These are phyloP conservation scores for Penicillium olsonii DNA, from an alignment of 2,329 filamentous ascomycete genomes.

Conservation along the genomic window DNA sequence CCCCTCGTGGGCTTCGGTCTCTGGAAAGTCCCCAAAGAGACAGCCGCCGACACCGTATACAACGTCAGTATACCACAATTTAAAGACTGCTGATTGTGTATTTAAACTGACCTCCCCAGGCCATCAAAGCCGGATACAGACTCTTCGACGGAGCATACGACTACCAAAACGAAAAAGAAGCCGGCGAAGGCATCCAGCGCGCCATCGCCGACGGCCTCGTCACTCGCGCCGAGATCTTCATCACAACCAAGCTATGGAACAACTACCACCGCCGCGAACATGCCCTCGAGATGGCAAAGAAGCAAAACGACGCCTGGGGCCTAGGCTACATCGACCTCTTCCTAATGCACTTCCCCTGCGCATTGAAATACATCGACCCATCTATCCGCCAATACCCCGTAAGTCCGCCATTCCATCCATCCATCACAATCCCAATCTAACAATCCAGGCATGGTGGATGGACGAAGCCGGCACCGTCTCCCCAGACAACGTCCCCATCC, in stretches of 20 bases:
- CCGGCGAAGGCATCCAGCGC: constrained; percentile 11
- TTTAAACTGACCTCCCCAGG: not conserved
- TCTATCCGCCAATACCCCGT: constrained; percentile 8
- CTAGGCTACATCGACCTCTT: constrained; percentile 13
- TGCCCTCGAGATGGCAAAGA: constrained; percentile 5
- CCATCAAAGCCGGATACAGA: constrained; percentile 10
- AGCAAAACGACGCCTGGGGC: constrained; percentile 9
- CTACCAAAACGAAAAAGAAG: constrained; percentile 15
- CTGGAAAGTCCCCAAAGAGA: constrained; percentile 16
- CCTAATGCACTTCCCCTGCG: constrained; percentile 15
- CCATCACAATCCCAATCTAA: not conserved
- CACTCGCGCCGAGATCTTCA: constrained; percentile 11
- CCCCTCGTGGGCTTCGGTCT: constrained; percentile 16
- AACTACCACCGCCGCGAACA: constrained; percentile 12
- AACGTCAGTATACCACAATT: not conserved
- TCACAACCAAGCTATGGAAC: constrained; percentile 15
- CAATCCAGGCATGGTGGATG: constrained; percentile 10
- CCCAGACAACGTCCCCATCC: constrained; percentile 9
- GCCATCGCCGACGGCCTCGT: constrained; percentile 13
- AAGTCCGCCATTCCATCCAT: not conserved
- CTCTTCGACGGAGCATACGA: constrained; percentile 12
- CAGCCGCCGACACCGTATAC: constrained; percentile 12
- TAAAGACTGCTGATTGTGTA: too few species aligned
- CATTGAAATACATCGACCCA: constrained; percentile 13
- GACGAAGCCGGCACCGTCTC: constrained; percentile 7